Percentiles rank a stretch among this genome's conserved stretches.
phyloP scores from a whole-genome alignment of 345 rosid species.

The Pelargonium nanum region DNA sequence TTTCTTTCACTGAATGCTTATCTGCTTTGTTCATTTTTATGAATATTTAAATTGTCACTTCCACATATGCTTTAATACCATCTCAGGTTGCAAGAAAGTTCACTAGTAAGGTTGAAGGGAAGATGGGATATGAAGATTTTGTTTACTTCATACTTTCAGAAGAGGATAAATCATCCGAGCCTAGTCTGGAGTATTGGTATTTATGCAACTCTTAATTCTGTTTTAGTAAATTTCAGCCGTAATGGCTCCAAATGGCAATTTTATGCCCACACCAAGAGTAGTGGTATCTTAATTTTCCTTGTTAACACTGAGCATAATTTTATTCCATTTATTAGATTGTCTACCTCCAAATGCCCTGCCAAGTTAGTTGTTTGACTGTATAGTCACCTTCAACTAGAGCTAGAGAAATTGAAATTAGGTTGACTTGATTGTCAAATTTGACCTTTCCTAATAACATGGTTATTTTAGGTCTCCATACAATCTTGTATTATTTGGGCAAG shows the following conservation, averaged over 20 bases:
- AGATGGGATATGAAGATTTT: slow-evolving; percentile 95
- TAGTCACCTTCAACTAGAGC: not conserved
- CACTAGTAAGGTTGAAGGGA: slow-evolving; percentile 56
- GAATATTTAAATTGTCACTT: no score
- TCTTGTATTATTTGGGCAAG: not conserved
- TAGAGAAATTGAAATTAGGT: no score
- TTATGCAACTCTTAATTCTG: not conserved
- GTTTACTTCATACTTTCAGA: slow-evolving; percentile 83
- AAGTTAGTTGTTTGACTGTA: no score
- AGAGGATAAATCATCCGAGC: slow-evolving; percentile 86
- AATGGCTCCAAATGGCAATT: not conserved
- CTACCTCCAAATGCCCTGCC: no score
- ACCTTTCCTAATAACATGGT: not conserved
- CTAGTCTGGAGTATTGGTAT: slow-evolving; percentile 87
- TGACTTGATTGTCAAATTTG: not conserved
- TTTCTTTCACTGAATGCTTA: not conserved
- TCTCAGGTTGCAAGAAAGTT: slow-evolving; percentile 64
- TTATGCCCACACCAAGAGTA: not conserved
- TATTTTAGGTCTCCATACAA: no score
- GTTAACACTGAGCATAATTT: no score
- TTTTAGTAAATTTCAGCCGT: not conserved
- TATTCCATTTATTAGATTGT: no score
- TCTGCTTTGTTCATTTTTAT: not conserved
- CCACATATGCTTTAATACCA: slow-evolving; percentile 3
- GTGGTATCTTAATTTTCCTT: no score